A percentile compares a stretch with the other conserved stretches of the same genome.
Evolutionary conservation across 2,329 filamentous ascomycete species (phyloP).

Genomic region (Clarireedia paspali): DNA sequence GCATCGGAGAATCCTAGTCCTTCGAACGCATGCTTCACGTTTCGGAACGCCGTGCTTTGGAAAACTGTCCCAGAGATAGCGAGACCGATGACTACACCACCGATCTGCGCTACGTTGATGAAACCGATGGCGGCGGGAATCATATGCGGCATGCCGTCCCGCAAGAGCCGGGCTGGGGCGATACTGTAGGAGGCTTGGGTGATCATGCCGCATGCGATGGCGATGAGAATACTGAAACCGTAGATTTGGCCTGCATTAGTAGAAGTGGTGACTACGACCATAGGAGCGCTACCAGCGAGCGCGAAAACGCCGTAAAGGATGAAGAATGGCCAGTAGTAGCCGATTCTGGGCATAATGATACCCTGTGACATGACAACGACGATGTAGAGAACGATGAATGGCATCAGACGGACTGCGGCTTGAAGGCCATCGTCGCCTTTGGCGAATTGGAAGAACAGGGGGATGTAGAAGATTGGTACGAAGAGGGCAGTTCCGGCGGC

Average conservation of each 20-base stretch:
- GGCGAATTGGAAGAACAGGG: constrained; percentile 41
- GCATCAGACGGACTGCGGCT: constrained; percentile 33
- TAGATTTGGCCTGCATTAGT: constrained; percentile 26
- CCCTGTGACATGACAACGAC: constrained; percentile 33
- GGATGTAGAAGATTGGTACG: constrained; percentile 37
- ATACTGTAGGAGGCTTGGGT: constrained; percentile 11
- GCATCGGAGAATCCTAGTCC: constrained; percentile 13
- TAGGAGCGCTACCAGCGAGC: constrained; percentile 21
- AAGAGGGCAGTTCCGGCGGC: constrained; percentile 31
- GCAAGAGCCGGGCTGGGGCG: constrained; percentile 24
- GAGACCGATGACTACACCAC: constrained; percentile 27
- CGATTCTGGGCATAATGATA: constrained; percentile 31
- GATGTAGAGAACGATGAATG: constrained; percentile 33
- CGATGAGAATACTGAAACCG: constrained; percentile 32
- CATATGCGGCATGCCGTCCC: constrained; percentile 12
- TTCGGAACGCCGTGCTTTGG: constrained; percentile 26
- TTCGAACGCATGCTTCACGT: constrained; percentile 20
- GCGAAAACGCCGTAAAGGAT: constrained; percentile 5
- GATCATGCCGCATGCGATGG: constrained; percentile 31
- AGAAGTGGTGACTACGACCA: constrained; percentile 22
- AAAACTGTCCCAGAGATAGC: constrained; percentile 31
- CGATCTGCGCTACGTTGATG: constrained; percentile 30
- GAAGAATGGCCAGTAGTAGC: constrained; percentile 20
- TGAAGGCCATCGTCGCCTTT: constrained; percentile 28
- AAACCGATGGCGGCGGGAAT: constrained; percentile 29